phyloP scores from a whole-genome alignment of 2,329 filamentous ascomycete genomes.

The Oidium heveae region DNA sequence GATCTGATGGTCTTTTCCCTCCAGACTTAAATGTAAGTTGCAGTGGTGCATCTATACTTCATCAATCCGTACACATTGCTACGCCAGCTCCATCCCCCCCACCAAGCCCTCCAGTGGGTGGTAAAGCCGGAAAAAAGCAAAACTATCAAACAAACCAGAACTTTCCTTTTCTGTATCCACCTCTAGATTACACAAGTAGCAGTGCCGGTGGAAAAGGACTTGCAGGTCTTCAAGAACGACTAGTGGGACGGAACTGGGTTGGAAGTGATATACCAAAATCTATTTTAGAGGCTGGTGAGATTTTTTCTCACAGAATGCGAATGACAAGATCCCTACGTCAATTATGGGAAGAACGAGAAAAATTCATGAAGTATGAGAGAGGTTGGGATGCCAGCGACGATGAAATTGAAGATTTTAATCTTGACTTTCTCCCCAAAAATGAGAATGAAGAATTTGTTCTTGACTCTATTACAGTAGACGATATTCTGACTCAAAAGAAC shows the following conservation, averaged over 20 bases:
- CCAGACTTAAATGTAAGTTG: constrained; percentile 25
- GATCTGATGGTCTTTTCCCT: constrained; percentile 35
- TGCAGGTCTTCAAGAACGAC: constrained; percentile 50
- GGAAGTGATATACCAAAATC: constrained; percentile 86
- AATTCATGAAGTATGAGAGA: constrained; percentile 74
- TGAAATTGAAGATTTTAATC: constrained; percentile 17
- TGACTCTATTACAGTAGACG: constrained; percentile 14
- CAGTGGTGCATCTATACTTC: constrained; percentile 54
- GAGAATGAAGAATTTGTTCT: constrained; percentile 18
- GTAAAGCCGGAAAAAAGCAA: constrained; percentile 91
- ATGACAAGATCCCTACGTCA: constrained; percentile 83
- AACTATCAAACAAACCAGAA: constrained; percentile 99
- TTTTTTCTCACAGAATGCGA: constrained; percentile 73
- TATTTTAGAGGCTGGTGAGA: constrained; percentile 77
- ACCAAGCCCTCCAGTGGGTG: constrained; percentile 63
- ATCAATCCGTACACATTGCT: constrained; percentile 95
- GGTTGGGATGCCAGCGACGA: constrained; percentile 41
- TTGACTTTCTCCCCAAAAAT: constrained; percentile 19
- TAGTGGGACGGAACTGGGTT: constrained; percentile 72
- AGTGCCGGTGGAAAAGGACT: constrained; percentile 72
- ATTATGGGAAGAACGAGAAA: constrained; percentile 80
- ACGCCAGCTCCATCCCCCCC: constrained; percentile 90
- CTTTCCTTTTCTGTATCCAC: constrained; percentile 93
- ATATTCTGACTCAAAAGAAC: too few species aligned
- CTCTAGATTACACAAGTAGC: constrained; percentile 69